phyloP scores from a whole-genome alignment of 345 rosid species.

The Heritiera fomes region DNA sequence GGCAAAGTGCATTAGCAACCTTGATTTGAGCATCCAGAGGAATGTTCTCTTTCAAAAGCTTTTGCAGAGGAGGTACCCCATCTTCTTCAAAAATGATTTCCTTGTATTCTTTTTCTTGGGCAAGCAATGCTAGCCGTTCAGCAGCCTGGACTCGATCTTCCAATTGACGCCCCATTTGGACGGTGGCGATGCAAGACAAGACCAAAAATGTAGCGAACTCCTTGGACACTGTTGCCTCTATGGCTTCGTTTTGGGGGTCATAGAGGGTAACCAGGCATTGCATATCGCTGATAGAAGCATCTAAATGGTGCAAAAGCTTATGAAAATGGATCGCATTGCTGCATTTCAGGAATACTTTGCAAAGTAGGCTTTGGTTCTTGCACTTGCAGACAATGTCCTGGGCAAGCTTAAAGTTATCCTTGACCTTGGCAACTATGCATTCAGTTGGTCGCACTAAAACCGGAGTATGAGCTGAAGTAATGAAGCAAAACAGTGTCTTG shows the following conservation, averaged over 20 bases:
- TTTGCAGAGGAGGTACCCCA: constrained; percentile 63
- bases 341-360: constrained; percentile 47
- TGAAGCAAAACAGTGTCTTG: constrained; percentile 32
- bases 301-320: constrained; percentile 50
- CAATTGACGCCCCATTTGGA: constrained; percentile 46
- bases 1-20: constrained; percentile 39
- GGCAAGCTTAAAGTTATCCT: constrained; percentile 50
- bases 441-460: constrained; percentile 73
- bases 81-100: constrained; percentile 84
- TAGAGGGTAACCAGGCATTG: constrained; percentile 60
- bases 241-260: constrained; percentile 42
- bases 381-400: constrained; percentile 50
- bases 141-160: constrained; percentile 64
- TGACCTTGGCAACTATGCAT: constrained; percentile 52
- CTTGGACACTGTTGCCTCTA: constrained; percentile 70
- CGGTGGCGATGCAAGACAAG: constrained; percentile 68
- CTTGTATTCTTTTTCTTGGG: constrained; percentile 57
- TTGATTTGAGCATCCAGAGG: constrained; percentile 66
- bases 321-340: constrained; percentile 58
- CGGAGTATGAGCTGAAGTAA: constrained; percentile 35
- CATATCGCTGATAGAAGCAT: constrained; percentile 67
- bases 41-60: constrained; percentile 55
- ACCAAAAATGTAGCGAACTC: constrained; percentile 71
- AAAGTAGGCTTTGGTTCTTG: constrained; percentile 52
- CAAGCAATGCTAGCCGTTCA: constrained; percentile 54